These are phyloP conservation scores for Silene vulgaris DNA, from an alignment of 179 eudicot species.

Conservation along the genomic window DNA sequence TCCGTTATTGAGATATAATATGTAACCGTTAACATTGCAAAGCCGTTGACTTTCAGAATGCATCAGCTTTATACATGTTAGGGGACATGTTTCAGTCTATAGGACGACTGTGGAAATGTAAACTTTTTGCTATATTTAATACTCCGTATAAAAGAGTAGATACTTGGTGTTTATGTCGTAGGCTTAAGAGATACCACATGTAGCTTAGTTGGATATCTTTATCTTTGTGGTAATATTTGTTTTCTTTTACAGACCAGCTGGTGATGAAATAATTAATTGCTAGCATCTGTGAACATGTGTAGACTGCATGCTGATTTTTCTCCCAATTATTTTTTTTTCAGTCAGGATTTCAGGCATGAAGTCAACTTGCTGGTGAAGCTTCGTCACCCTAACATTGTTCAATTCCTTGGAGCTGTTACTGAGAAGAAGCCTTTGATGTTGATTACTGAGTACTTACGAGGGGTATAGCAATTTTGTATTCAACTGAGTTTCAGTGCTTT, in stretches of 20 bases:
- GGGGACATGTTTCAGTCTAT: not conserved
- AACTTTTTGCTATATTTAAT: not conserved
- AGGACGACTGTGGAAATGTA: not conserved
- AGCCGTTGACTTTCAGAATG: not conserved
- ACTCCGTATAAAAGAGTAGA: not conserved
- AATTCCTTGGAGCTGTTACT: conserved; percentile 97
- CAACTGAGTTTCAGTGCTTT: not conserved
- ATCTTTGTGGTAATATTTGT: not conserved
- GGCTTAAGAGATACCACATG: conserved; percentile 4
- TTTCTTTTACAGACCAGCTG: not conserved
- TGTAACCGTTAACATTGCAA: not conserved
- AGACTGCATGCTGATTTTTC: conserved; percentile 4
- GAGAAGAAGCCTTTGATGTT: conserved; percentile 91
- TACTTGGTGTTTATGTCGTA: not conserved
- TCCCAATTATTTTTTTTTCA: conserved; percentile 26
- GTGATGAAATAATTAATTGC: not conserved
- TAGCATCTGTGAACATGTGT: conserved; percentile 7
- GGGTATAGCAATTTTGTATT: conserved; percentile 46
- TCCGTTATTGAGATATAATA: not conserved
- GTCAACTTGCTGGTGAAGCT: conserved; percentile 93
- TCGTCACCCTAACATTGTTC: conserved; percentile 98
- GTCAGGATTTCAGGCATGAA: conserved; percentile 99
- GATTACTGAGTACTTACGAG: conserved; percentile 87
- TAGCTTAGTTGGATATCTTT: conserved; percentile 9
- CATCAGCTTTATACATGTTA: conserved; percentile 5